Conservation (phyloP, 2,329 filamentous ascomycete species). For the Nemania abortiva region DNA sequence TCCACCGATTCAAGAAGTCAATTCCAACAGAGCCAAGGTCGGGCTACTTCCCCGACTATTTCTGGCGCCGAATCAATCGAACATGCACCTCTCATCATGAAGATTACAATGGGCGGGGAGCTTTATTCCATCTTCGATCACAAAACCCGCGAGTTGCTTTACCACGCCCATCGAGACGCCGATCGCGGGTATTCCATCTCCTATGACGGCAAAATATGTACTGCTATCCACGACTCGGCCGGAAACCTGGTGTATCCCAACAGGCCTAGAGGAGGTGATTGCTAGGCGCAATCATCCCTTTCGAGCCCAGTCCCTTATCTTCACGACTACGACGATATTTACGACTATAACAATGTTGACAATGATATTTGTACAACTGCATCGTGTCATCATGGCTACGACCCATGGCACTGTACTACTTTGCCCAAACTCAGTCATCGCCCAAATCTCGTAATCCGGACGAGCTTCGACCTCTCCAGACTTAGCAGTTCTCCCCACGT, state of each 20-base stretch:
- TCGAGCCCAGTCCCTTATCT: neutral
- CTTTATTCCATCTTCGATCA: slow-evolving; percentile 10
- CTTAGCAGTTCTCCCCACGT: too few species aligned
- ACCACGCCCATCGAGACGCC: neutral
- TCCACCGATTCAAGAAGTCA: too few species aligned
- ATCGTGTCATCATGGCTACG: too few species aligned
- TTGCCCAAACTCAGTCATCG: too few species aligned
- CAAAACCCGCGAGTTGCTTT: neutral
- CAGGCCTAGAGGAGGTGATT: too few species aligned
- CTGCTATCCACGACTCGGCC: neutral
- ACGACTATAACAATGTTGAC: neutral
- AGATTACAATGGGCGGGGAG: neutral
- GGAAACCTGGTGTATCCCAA: neutral
- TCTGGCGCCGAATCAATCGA: neutral
- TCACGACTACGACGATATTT: neutral
- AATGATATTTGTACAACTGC: too few species aligned
- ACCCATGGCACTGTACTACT: too few species aligned
- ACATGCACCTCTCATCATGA: neutral
- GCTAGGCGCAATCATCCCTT: neutral
- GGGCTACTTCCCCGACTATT: neutral
- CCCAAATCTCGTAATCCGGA: too few species aligned
- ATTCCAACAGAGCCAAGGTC: too few species aligned
- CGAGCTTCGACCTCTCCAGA: too few species aligned
- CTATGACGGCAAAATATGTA: neutral
- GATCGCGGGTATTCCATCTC: neutral